Conservation (phyloP, 208 protist species). For the Leishmania aethiopica region DNA sequence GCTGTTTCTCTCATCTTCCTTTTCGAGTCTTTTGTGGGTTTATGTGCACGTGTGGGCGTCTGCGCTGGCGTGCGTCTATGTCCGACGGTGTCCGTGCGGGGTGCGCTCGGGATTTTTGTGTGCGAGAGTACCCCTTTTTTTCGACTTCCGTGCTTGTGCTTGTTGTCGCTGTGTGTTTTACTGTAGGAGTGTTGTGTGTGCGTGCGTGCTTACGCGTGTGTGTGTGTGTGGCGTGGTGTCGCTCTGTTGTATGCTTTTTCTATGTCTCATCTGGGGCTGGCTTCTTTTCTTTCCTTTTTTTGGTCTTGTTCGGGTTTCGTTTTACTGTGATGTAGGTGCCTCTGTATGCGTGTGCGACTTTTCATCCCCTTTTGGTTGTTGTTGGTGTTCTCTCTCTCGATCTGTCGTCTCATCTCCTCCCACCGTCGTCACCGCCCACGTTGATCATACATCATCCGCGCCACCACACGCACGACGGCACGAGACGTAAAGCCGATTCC, state of each 20-base stretch:
- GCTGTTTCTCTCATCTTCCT: neutral
- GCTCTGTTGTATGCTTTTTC: too few relatives aligned
- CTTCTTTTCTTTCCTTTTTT: neutral
- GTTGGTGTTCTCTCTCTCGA: too few relatives aligned
- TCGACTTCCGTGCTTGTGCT: neutral
- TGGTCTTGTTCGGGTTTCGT: neutral
- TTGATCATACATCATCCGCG: too few relatives aligned
- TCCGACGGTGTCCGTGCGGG: neutral
- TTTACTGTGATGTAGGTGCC: neutral
- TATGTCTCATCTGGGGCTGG: too few relatives aligned
- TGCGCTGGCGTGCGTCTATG: neutral
- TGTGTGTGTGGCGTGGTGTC: neutral
- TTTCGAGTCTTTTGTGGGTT: neutral
- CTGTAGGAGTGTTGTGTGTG: neutral
- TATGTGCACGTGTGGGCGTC: slow-evolving; percentile 2
- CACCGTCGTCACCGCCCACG: too few relatives aligned
- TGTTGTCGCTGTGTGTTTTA: neutral
- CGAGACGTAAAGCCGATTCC: too few relatives aligned
- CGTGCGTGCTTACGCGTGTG: neutral
- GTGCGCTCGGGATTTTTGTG: neutral
- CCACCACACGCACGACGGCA: too few relatives aligned
- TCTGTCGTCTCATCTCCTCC: too few relatives aligned
- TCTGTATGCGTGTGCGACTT: too few relatives aligned
- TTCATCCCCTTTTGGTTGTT: too few relatives aligned
- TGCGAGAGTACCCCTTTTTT: neutral